These are phyloP conservation scores for Eutrema japonicum DNA, from an alignment of 345 rosid species.

Conservation along the genomic window DNA sequence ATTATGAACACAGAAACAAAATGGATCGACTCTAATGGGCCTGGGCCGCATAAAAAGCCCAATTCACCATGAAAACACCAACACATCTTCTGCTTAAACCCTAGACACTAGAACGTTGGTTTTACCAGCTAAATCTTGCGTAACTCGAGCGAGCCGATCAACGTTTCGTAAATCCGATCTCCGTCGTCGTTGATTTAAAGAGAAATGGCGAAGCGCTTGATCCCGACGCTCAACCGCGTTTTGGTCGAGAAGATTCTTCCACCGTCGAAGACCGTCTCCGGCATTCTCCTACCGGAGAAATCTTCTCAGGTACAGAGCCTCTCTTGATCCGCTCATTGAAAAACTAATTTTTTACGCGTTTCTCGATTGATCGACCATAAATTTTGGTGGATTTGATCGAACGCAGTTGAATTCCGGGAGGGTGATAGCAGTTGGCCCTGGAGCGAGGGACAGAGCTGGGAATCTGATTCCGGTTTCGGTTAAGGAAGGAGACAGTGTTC, in stretches of 20 bases:
- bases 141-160: slow-evolving; percentile 5
- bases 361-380: not conserved
- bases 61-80: not conserved
- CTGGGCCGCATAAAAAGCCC: slow-evolving; percentile 20
- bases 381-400: not conserved
- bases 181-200: slow-evolving; percentile 9
- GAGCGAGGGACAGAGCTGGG: slow-evolving; percentile 62
- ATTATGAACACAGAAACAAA: not conserved
- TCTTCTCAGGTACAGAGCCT: slow-evolving; percentile 54
- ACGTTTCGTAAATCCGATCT: not conserved
- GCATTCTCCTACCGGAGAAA: slow-evolving; percentile 73
- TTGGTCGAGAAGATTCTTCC: slow-evolving; percentile 73
- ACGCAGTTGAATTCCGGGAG: slow-evolving; percentile 75
- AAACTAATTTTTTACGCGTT: not conserved
- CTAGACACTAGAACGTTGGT: slow-evolving; percentile 7
- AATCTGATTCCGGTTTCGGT: slow-evolving; percentile 62
- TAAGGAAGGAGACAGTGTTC: slow-evolving; percentile 86
- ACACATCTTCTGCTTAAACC: slow-evolving; percentile 30
- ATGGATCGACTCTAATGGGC: slow-evolving; percentile 4
- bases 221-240: slow-evolving; percentile 73
- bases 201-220: slow-evolving; percentile 78
- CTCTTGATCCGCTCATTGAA: not conserved
- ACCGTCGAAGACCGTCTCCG: slow-evolving; percentile 70
- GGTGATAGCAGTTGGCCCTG: slow-evolving; percentile 83
- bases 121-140: not conserved